Percentiles rank a stretch among this genome's conserved stretches.
phyloP scores from a whole-genome alignment of 2,329 filamentous ascomycete species.

The Colletotrichum coccodes region DNA sequence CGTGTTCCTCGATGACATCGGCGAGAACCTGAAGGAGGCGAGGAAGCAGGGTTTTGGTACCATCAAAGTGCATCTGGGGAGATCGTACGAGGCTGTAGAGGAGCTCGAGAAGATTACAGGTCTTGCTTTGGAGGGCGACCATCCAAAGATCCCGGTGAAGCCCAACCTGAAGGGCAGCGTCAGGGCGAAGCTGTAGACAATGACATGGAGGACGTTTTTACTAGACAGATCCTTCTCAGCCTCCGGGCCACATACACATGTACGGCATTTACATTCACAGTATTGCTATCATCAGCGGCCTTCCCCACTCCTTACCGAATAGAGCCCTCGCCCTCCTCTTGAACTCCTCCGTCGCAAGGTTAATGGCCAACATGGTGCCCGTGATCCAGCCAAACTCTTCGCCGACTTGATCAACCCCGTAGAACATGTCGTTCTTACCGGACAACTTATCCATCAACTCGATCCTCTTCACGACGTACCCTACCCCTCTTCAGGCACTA shows the following conservation, averaged over 20 bases:
- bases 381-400: conserved; percentile 40
- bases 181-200: conserved; percentile 55
- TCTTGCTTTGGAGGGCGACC: conserved; percentile 66
- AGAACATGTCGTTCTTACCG: conserved; percentile 37
- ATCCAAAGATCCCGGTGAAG: conserved; percentile 60
- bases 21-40: conserved; percentile 87
- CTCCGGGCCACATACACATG: conserved; percentile 44
- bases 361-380: conserved; percentile 35
- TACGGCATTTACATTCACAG: conserved; percentile 40
- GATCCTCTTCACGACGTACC: conserved; percentile 39
- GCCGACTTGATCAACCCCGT: conserved; percentile 40
- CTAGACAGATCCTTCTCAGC: neutral
- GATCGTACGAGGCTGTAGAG: conserved; percentile 81
- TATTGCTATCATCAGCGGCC: conserved; percentile 41
- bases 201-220: conserved; percentile 19
- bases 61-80: conserved; percentile 85
- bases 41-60: conserved; percentile 81
- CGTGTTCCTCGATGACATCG: conserved; percentile 93
- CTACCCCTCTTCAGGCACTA: conserved; percentile 25
- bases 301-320: conserved; percentile 44
- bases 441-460: conserved; percentile 39
- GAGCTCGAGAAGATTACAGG: conserved; percentile 82
- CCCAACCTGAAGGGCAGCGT: conserved; percentile 45
- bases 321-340: conserved; percentile 36
- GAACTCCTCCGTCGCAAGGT: conserved; percentile 36